A percentile compares a stretch with the other conserved stretches of the same genome.
Evolutionary conservation across 108 stramenopile genomes (phyloP).

Genomic region (Stephanodiscus triporus): DNA sequence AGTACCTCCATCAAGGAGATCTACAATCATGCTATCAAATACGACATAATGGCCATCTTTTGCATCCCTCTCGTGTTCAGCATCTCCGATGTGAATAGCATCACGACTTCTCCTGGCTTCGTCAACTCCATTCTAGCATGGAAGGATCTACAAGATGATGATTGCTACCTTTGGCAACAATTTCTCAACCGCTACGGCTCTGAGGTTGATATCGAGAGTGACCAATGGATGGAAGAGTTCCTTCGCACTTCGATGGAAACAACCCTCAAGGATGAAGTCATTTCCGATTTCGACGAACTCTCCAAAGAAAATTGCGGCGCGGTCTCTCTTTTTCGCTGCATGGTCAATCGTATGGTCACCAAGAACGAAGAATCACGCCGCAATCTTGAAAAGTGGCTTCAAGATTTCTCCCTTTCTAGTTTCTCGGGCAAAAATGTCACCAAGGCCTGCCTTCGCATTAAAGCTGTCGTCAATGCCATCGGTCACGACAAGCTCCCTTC

Average conservation of each 20-base stretch:
- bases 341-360: slow-evolving; percentile 3
- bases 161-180: not conserved
- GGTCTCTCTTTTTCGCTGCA: not conserved
- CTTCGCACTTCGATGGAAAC: not conserved
- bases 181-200: not conserved
- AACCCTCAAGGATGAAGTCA: slow-evolving; percentile 4
- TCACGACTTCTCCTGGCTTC: not conserved
- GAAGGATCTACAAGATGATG: not conserved
- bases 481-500: not conserved
- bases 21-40: slow-evolving; percentile 1
- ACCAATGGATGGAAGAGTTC: not conserved
- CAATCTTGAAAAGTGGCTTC: not conserved
- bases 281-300: slow-evolving; percentile 5
- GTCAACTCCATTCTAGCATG: not conserved
- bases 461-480: not conserved
- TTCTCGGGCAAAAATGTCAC: slow-evolving; percentile 10
- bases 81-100: not conserved
- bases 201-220: slow-evolving; percentile 11
- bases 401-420: not conserved
- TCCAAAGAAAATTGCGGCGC: not conserved
- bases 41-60: slow-evolving; percentile 2
- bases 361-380: not conserved
- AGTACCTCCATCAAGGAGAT: slow-evolving; percentile 1
- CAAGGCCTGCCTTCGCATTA: not conserved
- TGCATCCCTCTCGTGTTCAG: not conserved